A percentile compares a stretch with the other conserved stretches of the same genome.
Evolutionary conservation across 345 rosid species (phyloP).

Genomic region (Eucalyptus sp.): DNA sequence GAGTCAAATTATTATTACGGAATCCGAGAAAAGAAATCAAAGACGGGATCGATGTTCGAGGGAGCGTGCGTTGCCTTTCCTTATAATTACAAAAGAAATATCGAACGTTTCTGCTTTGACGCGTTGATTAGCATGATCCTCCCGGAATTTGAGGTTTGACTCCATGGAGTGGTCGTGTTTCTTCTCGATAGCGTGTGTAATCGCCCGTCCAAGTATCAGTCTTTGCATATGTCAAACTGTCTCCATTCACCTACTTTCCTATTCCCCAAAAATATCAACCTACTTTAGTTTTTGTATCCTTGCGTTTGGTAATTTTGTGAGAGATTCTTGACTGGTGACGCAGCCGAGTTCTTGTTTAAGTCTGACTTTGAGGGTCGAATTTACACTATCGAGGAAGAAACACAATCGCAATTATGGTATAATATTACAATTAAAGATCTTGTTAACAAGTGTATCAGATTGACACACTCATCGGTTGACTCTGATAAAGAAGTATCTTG

Average conservation of each 20-base stretch:
- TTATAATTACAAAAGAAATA: not conserved
- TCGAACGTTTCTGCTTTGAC: not conserved
- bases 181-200: not conserved
- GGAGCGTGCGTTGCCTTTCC: not conserved
- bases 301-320: not conserved
- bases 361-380: not conserved
- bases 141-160: not conserved
- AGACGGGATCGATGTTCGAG: not conserved
- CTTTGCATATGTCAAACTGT: not conserved
- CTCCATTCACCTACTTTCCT: not conserved
- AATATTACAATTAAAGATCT: accelerated
- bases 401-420: not conserved
- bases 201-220: not conserved
- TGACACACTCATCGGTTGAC: not conserved
- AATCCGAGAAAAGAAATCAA: not conserved
- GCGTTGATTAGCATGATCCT: not conserved
- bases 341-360: not conserved
- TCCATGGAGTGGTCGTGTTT: not conserved
- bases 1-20: not conserved
- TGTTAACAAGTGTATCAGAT: not conserved
- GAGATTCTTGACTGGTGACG: not conserved
- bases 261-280: not conserved
- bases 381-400: not conserved
- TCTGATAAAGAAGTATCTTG: not conserved
- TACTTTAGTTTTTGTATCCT: not conserved